These are phyloP conservation scores for Coccomyxa sp. DNA, from an alignment of 139 green algal species.

Conservation along the genomic window DNA sequence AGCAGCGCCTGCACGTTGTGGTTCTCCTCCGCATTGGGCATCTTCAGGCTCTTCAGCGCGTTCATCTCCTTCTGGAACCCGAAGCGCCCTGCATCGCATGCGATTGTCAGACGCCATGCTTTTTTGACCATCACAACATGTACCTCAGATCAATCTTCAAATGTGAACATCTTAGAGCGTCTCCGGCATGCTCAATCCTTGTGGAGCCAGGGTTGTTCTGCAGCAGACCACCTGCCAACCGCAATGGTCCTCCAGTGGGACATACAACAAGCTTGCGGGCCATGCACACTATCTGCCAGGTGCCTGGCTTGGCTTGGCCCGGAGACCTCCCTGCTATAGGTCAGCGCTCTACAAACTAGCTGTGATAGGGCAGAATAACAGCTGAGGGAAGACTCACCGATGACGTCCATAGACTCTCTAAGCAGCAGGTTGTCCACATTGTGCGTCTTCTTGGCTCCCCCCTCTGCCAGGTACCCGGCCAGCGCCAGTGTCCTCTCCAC, in stretches of 20 bases:
- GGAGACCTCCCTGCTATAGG: too few relatives aligned
- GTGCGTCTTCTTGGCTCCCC: background rate
- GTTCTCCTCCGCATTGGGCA: background rate
- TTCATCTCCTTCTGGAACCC: slow-evolving; percentile 12
- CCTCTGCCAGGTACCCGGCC: background rate
- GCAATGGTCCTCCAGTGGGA: too few relatives aligned
- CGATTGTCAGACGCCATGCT: background rate
- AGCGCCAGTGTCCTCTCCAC: background rate
- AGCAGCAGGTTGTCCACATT: slow-evolving; percentile 2
- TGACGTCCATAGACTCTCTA: slow-evolving; percentile 13
- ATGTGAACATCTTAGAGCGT: too few relatives aligned
- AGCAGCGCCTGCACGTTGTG: background rate
- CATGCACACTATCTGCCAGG: too few relatives aligned
- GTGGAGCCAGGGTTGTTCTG: too few relatives aligned
- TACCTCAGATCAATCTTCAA: too few relatives aligned
- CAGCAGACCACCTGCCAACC: too few relatives aligned
- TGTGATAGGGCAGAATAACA: background rate
- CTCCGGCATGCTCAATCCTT: too few relatives aligned
- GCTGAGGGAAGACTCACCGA: background rate
- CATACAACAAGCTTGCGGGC: too few relatives aligned
- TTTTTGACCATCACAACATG: too few relatives aligned
- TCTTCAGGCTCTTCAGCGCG: slow-evolving; percentile 1
- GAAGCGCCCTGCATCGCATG: background rate
- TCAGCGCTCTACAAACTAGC: background rate
- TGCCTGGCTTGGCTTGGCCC: too few relatives aligned